Evolutionary conservation across 2,329 filamentous ascomycete genomes (phyloP), one percentile per base, ranked within the genome.

Genomic region (Eutypella sp.): DNA sequence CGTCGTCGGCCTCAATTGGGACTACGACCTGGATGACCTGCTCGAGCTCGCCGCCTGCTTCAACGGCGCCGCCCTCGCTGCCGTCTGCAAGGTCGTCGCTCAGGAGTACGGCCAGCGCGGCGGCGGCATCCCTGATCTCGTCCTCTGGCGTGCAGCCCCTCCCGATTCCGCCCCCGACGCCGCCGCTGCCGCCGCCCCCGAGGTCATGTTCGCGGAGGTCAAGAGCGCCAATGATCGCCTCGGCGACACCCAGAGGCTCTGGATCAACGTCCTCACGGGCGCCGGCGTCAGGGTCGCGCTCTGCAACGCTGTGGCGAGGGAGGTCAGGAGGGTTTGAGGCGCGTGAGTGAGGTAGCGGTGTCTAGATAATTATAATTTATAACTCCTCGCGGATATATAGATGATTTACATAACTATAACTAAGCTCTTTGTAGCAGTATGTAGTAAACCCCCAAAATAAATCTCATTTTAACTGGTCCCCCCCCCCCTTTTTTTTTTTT

Each of bases 161-260:
- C n/a, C n/a, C n/a, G n/a, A n/a, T n/a, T n/a, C n/a, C n/a, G n/a
- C n/a, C n/a, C n/a, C n/a, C n/a, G n/a, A n/a, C n/a, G n/a, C n/a
- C n/a, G n/a, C n/a, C n/a, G n/a, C n/a, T n/a, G n/a, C n/a, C n/a
- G n/a, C n/a, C 49, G 52, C 58, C 62, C 61, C 54, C 33, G 78
- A 86, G 61, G 83, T 87, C 53, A 84, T 89, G 76, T 92, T 93
- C 65, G 77, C 77, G 4, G 85, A 89, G 66, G 86, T 90, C 47
- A 90, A 91, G 71, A 88, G 83, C 55, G 84, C 83, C 63, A 96
- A 96, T 67, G 93, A 99, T 73, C 82, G 90, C 33, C 72, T 99
- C 59, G 97, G 92, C 67, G 93, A 99, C 71, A 95, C 91, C 16
- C 93, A 99, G 70, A 75, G 93, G 56, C 76, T 99, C 55, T 99